A percentile compares a stretch with the other conserved stretches of the same genome.
Evolutionary conservation across 352 stramenopile genomes (phyloP).

Genomic region (Phytophthora constricta): DNA sequence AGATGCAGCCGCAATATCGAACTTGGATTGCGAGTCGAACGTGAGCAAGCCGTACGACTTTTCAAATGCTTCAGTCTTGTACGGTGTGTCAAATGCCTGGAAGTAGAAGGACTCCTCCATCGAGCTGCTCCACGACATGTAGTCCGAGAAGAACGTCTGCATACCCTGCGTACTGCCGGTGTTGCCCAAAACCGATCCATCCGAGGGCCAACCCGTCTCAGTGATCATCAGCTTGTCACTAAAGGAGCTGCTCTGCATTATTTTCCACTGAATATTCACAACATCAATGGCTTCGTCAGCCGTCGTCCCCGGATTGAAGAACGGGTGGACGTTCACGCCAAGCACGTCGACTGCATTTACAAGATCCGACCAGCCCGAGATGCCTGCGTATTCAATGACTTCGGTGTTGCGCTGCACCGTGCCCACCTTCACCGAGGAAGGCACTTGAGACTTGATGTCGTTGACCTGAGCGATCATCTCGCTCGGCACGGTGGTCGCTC

Average conservation of each 20-base stretch:
- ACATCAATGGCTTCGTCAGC: slow-evolving; percentile 42
- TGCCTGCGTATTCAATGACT: slow-evolving; percentile 38
- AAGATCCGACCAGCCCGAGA: slow-evolving; percentile 41
- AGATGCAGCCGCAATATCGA: slow-evolving; percentile 10
- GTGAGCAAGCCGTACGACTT: slow-evolving; percentile 56
- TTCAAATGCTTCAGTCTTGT: slow-evolving; percentile 51
- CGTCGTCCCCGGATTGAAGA: slow-evolving; percentile 41
- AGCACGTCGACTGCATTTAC: slow-evolving; percentile 48
- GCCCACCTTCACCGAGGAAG: slow-evolving; percentile 57
- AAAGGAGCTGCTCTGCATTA: slow-evolving; percentile 31
- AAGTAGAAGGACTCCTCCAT: slow-evolving; percentile 66
- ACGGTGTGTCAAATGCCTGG: slow-evolving; percentile 70
- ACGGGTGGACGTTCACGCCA: slow-evolving; percentile 65
- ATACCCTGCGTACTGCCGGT: slow-evolving; percentile 27
- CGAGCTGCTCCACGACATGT: slow-evolving; percentile 58
- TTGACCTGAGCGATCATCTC: slow-evolving; percentile 49
- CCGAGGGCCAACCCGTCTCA: slow-evolving; percentile 59
- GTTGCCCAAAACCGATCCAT: slow-evolving; percentile 34
- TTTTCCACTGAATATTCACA: slow-evolving; percentile 45
- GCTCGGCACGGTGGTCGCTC: slow-evolving; percentile 24
- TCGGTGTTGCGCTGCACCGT: slow-evolving; percentile 74
- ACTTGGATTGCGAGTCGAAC: slow-evolving; percentile 34
- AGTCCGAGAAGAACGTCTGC: slow-evolving; percentile 50
- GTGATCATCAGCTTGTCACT: slow-evolving; percentile 55
- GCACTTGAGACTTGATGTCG: slow-evolving; percentile 48